A percentile compares a stretch with the other conserved stretches of the same genome.
Conservation (phyloP, 805 yeast species). For the Candida xyloterini region DNA sequence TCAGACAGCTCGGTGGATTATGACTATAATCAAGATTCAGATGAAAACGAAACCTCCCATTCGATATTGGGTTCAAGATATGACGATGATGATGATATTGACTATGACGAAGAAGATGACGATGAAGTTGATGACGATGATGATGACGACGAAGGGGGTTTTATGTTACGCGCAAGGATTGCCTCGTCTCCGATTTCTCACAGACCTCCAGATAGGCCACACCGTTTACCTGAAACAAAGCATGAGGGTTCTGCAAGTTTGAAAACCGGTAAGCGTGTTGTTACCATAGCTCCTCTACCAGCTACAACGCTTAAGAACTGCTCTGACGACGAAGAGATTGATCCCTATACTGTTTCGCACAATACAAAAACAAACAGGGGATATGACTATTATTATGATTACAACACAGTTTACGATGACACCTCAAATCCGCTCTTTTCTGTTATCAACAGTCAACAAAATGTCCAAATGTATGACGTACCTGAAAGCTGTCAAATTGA, state of each 20-base stretch:
- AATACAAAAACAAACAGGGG: conserved; percentile 71
- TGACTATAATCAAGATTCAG: conserved; percentile 23
- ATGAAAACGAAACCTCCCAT: conserved; percentile 23
- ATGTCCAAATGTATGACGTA: conserved; percentile 35
- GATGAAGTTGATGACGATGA: conserved; percentile 25
- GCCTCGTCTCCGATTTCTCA: conserved; percentile 26
- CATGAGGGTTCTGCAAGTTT: conserved; percentile 4
- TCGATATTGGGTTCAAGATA: conserved; percentile 4
- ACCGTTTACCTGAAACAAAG: conserved; percentile 11
- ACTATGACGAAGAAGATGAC: conserved; percentile 18
- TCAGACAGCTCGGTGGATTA: conserved; percentile 27
- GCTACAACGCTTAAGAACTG: conserved; percentile 83
- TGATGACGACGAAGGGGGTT: conserved; percentile 28
- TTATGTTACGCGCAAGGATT: conserved; percentile 21
- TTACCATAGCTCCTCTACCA: conserved; percentile 77
- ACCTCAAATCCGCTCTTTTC: conserved; percentile 42
- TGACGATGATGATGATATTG: conserved; percentile 16
- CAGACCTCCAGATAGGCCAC: conserved; percentile 25
- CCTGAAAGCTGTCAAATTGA: conserved; percentile 41
- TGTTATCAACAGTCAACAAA: conserved; percentile 18
- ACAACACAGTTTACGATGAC: conserved; percentile 69
- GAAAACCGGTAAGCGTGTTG: conserved; percentile 20
- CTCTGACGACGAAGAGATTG: conserved; percentile 60
- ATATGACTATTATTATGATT: conserved; percentile 74
- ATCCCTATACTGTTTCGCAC: conserved; percentile 60